These are phyloP conservation scores for Oxyria digyna DNA, from an alignment of 148 eudicot genomes.

Conservation along the genomic window DNA sequence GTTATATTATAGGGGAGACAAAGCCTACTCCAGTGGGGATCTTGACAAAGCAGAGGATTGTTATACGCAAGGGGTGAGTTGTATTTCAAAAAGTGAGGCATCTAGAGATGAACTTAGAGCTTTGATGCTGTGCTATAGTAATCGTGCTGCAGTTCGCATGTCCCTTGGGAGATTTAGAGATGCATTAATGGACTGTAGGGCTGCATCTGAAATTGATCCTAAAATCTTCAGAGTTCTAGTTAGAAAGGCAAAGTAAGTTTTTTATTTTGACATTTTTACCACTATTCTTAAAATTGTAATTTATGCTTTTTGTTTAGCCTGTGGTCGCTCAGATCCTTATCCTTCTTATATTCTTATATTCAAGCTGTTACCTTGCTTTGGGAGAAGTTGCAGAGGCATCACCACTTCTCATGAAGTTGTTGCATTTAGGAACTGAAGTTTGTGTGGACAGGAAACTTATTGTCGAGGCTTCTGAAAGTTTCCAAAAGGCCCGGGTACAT, in stretches of 20 bases:
- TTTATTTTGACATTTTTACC: neutral
- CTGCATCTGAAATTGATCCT: constrained; percentile 73
- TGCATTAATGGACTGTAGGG: constrained; percentile 70
- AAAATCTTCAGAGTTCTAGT: constrained; percentile 72
- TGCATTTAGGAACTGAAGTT: constrained; percentile 52
- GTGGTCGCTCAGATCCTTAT: neutral
- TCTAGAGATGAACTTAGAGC: constrained; percentile 70
- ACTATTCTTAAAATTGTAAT: neutral
- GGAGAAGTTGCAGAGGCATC: constrained; percentile 75
- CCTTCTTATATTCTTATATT: constrained; percentile 11
- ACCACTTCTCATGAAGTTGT: constrained; percentile 48
- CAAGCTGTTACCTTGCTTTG: constrained; percentile 84
- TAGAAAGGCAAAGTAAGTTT: constrained; percentile 85
- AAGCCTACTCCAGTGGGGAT: constrained; percentile 83
- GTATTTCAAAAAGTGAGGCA: constrained; percentile 57
- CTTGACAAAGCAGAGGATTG: constrained; percentile 69
- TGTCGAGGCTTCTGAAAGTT: constrained; percentile 87
- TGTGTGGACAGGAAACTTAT: constrained; percentile 61
- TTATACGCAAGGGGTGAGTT: constrained; percentile 75
- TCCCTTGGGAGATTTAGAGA: constrained; percentile 78
- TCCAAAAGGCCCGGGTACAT: constrained; percentile 73
- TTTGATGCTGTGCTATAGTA: constrained; percentile 84
- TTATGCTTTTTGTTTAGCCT: neutral
- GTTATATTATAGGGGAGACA: constrained; percentile 68
- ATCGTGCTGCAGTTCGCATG: constrained; percentile 92